Conservation (phyloP, 768 basidiomycete genomes). For the Suillus occidentalis region DNA sequence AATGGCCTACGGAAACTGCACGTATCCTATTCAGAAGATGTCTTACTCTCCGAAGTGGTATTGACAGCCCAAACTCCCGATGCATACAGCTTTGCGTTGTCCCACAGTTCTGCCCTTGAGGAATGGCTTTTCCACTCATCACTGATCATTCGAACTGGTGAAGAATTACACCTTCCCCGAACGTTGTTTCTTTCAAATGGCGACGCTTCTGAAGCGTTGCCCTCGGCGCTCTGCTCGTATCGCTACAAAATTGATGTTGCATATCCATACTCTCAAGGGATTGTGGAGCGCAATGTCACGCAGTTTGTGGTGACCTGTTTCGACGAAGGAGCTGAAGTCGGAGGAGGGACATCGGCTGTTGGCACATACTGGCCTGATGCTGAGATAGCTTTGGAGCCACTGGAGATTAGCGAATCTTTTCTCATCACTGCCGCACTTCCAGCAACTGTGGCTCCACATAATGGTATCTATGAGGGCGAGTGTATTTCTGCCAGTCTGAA, state of each 20-base stretch:
- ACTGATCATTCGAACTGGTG: slow-evolving; percentile 54
- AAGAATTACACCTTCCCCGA: slow-evolving; percentile 33
- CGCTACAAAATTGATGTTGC: slow-evolving; percentile 56
- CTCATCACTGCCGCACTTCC: slow-evolving; percentile 52
- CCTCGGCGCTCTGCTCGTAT: slow-evolving; percentile 22
- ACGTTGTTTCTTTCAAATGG: slow-evolving; percentile 21
- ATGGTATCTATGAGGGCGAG: slow-evolving; percentile 14
- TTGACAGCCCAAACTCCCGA: slow-evolving; percentile 49
- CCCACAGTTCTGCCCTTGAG: slow-evolving; percentile 38
- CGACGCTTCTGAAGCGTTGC: slow-evolving; percentile 11
- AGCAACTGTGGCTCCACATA: slow-evolving; percentile 12
- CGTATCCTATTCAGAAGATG: slow-evolving; percentile 27
- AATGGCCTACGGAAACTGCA: slow-evolving; percentile 3
- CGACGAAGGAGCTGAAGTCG: slow-evolving; percentile 11
- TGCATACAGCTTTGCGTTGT: slow-evolving; percentile 46
- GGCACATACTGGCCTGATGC: slow-evolving; percentile 8
- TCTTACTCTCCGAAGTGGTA: slow-evolving; percentile 51
- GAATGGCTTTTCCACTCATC: slow-evolving; percentile 41
- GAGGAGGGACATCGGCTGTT: neutral
- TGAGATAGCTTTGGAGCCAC: slow-evolving; percentile 35
- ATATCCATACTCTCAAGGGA: slow-evolving; percentile 76
- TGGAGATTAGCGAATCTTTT: slow-evolving; percentile 77
- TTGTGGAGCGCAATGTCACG: slow-evolving; percentile 47
- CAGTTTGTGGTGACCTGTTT: slow-evolving; percentile 49
- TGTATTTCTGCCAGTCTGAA: neutral